Percentiles rank a stretch among this genome's conserved stretches.
phyloP scores from a whole-genome alignment of 305 asterid species.

The Fraxinus nigra region DNA sequence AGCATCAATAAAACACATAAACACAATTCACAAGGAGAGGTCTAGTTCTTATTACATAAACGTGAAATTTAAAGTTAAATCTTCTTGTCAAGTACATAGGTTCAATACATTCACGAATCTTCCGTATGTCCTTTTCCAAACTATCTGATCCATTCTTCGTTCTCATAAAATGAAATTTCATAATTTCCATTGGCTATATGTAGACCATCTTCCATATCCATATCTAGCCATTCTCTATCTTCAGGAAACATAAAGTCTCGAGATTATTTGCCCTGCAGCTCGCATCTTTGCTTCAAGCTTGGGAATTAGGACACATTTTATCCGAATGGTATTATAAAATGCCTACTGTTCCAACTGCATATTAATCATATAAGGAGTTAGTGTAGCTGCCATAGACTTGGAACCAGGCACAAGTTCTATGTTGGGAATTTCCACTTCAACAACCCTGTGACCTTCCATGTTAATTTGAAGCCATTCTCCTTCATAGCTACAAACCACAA shows the following conservation, averaged over 20 bases:
- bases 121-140: slow-evolving; percentile 35
- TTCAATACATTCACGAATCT: too few relatives aligned
- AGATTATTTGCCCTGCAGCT: slow-evolving; percentile 75
- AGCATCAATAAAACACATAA: too few relatives aligned
- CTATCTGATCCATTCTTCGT: slow-evolving; percentile 62
- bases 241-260: slow-evolving; percentile 93
- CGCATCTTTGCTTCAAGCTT: slow-evolving; percentile 95
- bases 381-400: too few relatives aligned
- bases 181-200: slow-evolving; percentile 45
- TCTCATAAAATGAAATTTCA: slow-evolving; percentile 84
- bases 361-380: background rate
- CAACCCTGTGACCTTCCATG: slow-evolving; percentile 97
- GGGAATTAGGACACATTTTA: slow-evolving; percentile 48
- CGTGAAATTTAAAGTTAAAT: too few relatives aligned
- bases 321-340: slow-evolving; percentile 1
- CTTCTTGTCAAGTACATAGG: too few relatives aligned
- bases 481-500: slow-evolving; percentile 60
- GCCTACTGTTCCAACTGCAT: slow-evolving; percentile 5
- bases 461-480: slow-evolving; percentile 94
- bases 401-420: too few relatives aligned
- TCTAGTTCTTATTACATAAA: too few relatives aligned
- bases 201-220: slow-evolving; percentile 83
- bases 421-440: slow-evolving; percentile 11
- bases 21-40: too few relatives aligned
- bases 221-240: slow-evolving; percentile 93